These are phyloP conservation scores for Basidiobolus meristosporus DNA, from an alignment of 371 early-diverging fungal species.

Conservation along the genomic window DNA sequence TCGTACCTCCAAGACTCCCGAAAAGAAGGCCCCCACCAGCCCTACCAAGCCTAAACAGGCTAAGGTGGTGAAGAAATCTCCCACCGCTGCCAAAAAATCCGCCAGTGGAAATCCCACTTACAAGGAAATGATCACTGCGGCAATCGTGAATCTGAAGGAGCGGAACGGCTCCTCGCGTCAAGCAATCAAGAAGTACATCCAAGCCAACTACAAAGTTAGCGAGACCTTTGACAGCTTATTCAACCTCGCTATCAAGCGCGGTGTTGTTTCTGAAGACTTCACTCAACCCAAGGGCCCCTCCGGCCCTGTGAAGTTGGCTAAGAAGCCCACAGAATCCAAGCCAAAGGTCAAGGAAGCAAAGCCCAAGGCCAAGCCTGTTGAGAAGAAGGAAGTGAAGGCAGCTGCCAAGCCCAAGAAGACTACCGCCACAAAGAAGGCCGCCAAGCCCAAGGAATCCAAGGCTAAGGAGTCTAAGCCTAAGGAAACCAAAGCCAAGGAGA, in stretches of 20 bases:
- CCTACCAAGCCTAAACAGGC: too few relatives aligned
- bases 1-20: too few relatives aligned
- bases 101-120: slow-evolving; percentile 22
- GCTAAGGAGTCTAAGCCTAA: slow-evolving; percentile 21
- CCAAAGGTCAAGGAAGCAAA: slow-evolving; percentile 14
- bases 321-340: slow-evolving; percentile 20
- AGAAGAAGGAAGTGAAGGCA: slow-evolving; percentile 17
- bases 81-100: slow-evolving; percentile 12
- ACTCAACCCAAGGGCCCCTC: slow-evolving; percentile 51
- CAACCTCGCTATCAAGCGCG: slow-evolving; percentile 56
- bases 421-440: slow-evolving; percentile 11
- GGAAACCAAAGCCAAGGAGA: slow-evolving; percentile 25
- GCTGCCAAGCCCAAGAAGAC: slow-evolving; percentile 17
- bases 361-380: slow-evolving; percentile 14
- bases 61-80: too few relatives aligned
- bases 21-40: too few relatives aligned
- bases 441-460: slow-evolving; percentile 10
- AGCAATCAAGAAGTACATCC: slow-evolving; percentile 68
- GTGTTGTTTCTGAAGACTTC: slow-evolving; percentile 39
- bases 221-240: slow-evolving; percentile 35
- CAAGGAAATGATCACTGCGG: slow-evolving; percentile 36
- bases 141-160: slow-evolving; percentile 48
- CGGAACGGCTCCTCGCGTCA: slow-evolving; percentile 59
- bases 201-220: slow-evolving; percentile 44
- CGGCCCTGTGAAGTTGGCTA: slow-evolving; percentile 51